A percentile compares a stretch with the other conserved stretches of the same genome.
Conservation (phyloP, 2,329 filamentous ascomycete genomes). For the Claviceps pazoutovae region DNA sequence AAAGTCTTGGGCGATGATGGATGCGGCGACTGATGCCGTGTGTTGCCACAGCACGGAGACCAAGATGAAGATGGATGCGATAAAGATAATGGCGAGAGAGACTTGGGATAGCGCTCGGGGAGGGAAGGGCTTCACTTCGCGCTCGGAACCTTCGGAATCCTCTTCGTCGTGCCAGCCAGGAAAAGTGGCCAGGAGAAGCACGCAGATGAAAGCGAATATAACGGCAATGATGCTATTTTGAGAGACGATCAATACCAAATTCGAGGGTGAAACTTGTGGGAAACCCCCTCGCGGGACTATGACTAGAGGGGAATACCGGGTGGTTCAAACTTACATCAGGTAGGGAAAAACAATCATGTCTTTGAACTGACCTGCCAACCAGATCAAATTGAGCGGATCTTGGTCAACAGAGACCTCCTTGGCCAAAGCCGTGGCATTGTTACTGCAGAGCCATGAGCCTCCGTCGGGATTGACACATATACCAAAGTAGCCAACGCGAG, state of each 20-base stretch:
- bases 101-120: slow-evolving; percentile 85
- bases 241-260: too few species aligned
- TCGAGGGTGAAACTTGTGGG: too few species aligned
- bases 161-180: slow-evolving; percentile 93
- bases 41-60: slow-evolving; percentile 80
- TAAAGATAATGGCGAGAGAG: slow-evolving; percentile 82
- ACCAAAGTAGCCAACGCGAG: slow-evolving; percentile 92
- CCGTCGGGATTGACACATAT: slow-evolving; percentile 90
- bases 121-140: slow-evolving; percentile 88
- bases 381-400: slow-evolving; percentile 92
- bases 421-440: slow-evolving; percentile 88
- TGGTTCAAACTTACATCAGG: slow-evolving; percentile 52
- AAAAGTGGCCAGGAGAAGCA: slow-evolving; percentile 89
- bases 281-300: too few species aligned
- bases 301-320: not conserved
- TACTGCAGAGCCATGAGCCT: slow-evolving; percentile 86
- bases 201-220: slow-evolving; percentile 91
- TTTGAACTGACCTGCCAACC: slow-evolving; percentile 94
- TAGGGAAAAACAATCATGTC: slow-evolving; percentile 98
- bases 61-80: slow-evolving; percentile 56
- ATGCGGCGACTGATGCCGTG: slow-evolving; percentile 89
- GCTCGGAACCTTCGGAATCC: slow-evolving; percentile 65
- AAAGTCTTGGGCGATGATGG: slow-evolving; percentile 83
- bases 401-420: slow-evolving; percentile 81
- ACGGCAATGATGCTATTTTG: slow-evolving; percentile 76